Percentiles rank a stretch among this genome's conserved stretches.
These are phyloP conservation scores for Rhizopogon vesiculosus DNA, from an alignment of 768 basidiomycete species.

Conservation along the genomic window DNA sequence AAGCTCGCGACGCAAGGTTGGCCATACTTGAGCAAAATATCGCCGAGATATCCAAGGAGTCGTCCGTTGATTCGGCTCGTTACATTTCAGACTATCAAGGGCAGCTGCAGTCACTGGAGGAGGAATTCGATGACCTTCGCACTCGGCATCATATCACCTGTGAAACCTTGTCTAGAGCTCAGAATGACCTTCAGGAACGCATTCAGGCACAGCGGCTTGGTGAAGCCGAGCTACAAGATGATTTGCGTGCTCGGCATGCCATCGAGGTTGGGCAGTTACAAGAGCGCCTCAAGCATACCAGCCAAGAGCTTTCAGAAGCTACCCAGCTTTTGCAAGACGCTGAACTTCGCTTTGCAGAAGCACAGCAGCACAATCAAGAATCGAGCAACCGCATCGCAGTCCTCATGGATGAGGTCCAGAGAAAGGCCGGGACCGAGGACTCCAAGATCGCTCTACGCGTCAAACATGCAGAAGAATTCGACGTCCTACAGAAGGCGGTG, in stretches of 20 bases:
- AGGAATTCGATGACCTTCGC: slow-evolving; percentile 3
- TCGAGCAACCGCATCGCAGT: slow-evolving; percentile 24
- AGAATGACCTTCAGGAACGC: slow-evolving; percentile 1
- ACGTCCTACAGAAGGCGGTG: slow-evolving; percentile 19
- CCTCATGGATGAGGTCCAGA: slow-evolving; percentile 10
- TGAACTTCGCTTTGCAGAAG: slow-evolving; percentile 29
- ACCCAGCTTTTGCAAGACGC: slow-evolving; percentile 28
- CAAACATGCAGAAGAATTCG: slow-evolving; percentile 13
- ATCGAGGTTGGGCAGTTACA: slow-evolving; percentile 33
- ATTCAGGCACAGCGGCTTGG: not conserved
- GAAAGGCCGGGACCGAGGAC: slow-evolving; percentile 6
- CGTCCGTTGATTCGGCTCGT: not conserved
- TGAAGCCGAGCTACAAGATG: slow-evolving; percentile 1
- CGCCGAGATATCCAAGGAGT: slow-evolving; percentile 3
- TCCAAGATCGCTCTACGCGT: not conserved
- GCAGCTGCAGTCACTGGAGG: not conserved
- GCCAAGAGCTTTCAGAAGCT: slow-evolving; percentile 30
- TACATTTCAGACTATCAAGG: slow-evolving; percentile 1
- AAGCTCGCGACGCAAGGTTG: slow-evolving; percentile 8
- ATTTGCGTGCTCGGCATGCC: slow-evolving; percentile 27
- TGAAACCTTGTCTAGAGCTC: slow-evolving; percentile 3
- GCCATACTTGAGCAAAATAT: slow-evolving; percentile 6
- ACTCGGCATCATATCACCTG: not conserved
- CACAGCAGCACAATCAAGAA: slow-evolving; percentile 21
- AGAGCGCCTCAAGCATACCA: slow-evolving; percentile 30